Base-by-base conservation (phyloP, 129 eudicot species). In the Erigeron canadensis region DNA sequence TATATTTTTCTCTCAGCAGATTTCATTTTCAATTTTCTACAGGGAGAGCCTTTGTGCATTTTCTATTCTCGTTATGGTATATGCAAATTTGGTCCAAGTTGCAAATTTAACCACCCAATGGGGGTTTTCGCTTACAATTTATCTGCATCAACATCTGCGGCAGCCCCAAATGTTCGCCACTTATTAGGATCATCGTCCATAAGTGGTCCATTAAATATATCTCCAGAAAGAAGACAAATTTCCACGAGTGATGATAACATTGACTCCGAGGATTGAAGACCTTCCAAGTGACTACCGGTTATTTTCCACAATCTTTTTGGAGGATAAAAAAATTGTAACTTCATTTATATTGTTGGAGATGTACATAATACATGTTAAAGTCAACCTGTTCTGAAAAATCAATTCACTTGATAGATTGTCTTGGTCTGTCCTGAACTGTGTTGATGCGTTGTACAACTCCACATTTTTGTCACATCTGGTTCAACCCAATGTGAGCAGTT, bases 71-170 rank as follows among this genome's bases (percentile, higher is more conserved):
- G 96, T 44, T 94, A 94, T 64, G 98, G 98, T 55, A 89, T 94
- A 67, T 94, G 98, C 96, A 94, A 94, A 77, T 94, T 94, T 77
- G 98, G 98, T 67, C 96, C 98, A 82, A 87, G 95, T 83, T 94
- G 98, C 96, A 94, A 94, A 83, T 94, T 89, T 79, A 96, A 94
- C 85, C 98, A 90, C 73, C 98, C 98, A 4, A 89, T 94, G 96
- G 89, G 86, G 34, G 92, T 84, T 63, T 90, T 87, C 61, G 75
- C 93, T 22, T 86, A 84, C 87, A 81, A 81, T 54, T 41, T 83
- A 5, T 61, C 90, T 63, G 65, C 81, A 41, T 75, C 96, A 62
- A 76, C 90, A 5, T 73, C 95, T 40, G 83, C 85, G 39, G 95
- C 87, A 9, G 70, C 77, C 55, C 77, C 85, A 65, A 79, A 78